Conservation (phyloP, 1,139 yeast species). For the Taiozyma sp. region DNA sequence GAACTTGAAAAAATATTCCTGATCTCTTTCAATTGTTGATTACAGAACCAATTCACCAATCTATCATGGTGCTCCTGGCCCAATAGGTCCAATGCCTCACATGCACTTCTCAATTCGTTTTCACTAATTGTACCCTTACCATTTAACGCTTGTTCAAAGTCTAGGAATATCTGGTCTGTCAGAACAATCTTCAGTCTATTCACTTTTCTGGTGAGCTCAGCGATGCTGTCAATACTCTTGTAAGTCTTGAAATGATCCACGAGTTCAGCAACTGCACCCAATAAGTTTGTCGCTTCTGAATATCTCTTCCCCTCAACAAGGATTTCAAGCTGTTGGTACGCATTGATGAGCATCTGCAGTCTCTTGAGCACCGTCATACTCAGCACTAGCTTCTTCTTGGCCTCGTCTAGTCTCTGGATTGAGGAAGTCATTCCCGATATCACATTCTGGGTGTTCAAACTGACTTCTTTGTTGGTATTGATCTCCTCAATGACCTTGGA, state of each 20-base stretch:
- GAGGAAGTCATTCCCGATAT: conserved; percentile 70
- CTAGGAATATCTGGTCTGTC: conserved; percentile 68
- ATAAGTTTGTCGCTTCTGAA: conserved; percentile 57
- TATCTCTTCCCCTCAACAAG: conserved; percentile 48
- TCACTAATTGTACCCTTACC: conserved; percentile 28
- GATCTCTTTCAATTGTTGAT: conserved; percentile 66
- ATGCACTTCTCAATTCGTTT: conserved; percentile 40
- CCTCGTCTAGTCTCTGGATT: conserved; percentile 71
- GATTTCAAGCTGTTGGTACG: conserved; percentile 58
- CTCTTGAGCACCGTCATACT: conserved; percentile 85
- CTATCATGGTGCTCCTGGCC: conserved; percentile 57
- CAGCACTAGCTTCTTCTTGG: conserved; percentile 74
- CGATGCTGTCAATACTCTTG: conserved; percentile 79
- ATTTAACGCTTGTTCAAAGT: conserved; percentile 48
- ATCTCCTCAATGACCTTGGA: conserved; percentile 34
- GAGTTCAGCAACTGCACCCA: conserved; percentile 76
- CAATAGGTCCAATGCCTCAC: conserved; percentile 64
- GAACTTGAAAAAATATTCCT: conserved; percentile 63
- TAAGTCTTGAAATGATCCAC: conserved; percentile 74
- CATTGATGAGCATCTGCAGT: conserved; percentile 78
- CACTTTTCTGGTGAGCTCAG: conserved; percentile 58
- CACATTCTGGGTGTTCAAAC: conserved; percentile 52
- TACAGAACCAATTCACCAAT: conserved; percentile 70
- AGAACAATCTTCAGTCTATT: conserved; percentile 58
- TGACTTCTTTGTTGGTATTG: conserved; percentile 39